Percentiles rank a stretch among this genome's conserved stretches.
These are phyloP conservation scores for Citrus unshiu DNA, from an alignment of 345 rosid species.

Conservation along the genomic window DNA sequence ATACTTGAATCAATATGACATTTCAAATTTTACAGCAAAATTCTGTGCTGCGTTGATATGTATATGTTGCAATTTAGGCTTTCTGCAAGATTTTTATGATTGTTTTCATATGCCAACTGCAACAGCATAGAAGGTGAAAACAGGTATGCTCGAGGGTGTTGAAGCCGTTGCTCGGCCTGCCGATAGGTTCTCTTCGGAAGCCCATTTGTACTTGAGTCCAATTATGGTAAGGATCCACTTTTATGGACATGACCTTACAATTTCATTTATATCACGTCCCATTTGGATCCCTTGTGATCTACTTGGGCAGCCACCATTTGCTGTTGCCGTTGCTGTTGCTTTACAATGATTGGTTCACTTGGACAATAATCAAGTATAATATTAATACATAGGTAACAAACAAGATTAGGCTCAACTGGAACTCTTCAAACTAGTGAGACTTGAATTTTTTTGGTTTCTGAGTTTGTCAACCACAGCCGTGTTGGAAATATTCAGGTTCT, in stretches of 20 bases:
- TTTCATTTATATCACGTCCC: background rate
- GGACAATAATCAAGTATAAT: background rate
- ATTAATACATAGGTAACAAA: too few relatives aligned
- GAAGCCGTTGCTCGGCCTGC: slow-evolving; percentile 62
- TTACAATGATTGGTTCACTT: background rate
- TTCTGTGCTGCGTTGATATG: background rate
- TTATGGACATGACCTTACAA: background rate
- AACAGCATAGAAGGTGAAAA: slow-evolving; percentile 56
- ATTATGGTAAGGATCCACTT: slow-evolving; percentile 51
- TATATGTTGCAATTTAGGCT: background rate
- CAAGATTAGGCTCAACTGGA: too few relatives aligned
- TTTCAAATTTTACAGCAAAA: too few relatives aligned
- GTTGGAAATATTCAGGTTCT: too few relatives aligned
- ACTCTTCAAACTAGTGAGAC: too few relatives aligned
- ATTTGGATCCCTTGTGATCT: background rate
- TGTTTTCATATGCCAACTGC: background rate
- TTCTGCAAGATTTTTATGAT: background rate
- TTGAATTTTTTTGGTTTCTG: too few relatives aligned
- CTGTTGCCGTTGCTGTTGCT: background rate
- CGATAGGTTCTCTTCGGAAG: slow-evolving; percentile 52
- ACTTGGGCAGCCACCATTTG: background rate
- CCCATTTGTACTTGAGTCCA: slow-evolving; percentile 59
- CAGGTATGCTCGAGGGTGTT: slow-evolving; percentile 69
- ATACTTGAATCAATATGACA: background rate
- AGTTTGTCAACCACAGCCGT: too few relatives aligned